Evolutionary conservation across 768 basidiomycete genomes (phyloP), one percentile per base, ranked within the genome.

Genomic region (Tylopilus sp.): DNA sequence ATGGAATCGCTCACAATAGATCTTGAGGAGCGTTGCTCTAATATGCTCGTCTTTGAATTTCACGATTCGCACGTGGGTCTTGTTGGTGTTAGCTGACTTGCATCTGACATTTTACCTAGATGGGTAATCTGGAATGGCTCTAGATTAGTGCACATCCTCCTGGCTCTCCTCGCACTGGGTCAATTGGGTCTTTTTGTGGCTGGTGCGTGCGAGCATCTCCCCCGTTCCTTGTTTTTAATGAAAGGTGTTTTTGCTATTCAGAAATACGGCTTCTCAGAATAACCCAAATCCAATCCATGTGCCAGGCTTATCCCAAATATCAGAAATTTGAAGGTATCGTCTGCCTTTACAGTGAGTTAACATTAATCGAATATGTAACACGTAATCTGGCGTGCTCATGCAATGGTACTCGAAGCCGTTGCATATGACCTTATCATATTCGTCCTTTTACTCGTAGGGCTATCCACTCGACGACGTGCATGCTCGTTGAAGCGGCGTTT

Each of bases 51-150:
- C 65, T 0, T 51, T 40, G 1, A 64, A 57, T 35, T 55, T 65
- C 21, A 42, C 52, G 52, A 55, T 65, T 44, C 57, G 54, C 47
- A 48, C 62, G 62, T 64, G 47, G 43, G 59, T 40, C 39, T 28
- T 5, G 18, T 18, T 18, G 4, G 13, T 40, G 15, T n/a, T 17
- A 21, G 10, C 7, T 31, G 10, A 30, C 7, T 6, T 39, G 9
- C 18, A 17, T 23, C 25, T 44, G 35, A 36, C n/a, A 1, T 36
- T 18, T 36, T 17, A n/a, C n/a, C 7, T 49, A 67, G 63, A 38
- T 65, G 63, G 60, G 9, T 60, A 9, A 47, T 65, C 15, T 65
- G 66, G 66, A 36, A 36, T 17, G n/a, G 18, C n/a, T 36, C 35
- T 3, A 17, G 35, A 13, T 36, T 36, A n/a, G 35, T 36, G 35